Percentiles rank a stretch among this genome's conserved stretches.
Conservation (phyloP, 768 basidiomycete genomes). For the Serendipita sp. region DNA sequence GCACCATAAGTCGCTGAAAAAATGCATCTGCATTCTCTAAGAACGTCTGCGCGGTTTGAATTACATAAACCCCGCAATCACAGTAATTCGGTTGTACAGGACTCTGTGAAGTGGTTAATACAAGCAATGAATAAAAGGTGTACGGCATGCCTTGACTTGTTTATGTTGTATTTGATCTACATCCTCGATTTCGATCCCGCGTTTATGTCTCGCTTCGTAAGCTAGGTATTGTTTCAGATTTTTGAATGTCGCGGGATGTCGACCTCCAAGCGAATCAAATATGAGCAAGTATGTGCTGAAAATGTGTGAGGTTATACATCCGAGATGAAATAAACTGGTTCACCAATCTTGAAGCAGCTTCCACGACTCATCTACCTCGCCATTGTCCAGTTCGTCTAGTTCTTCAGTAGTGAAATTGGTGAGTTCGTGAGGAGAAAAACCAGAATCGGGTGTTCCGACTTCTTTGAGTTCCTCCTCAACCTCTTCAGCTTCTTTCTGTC, state of each 20-base stretch:
- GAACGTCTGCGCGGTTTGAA: slow-evolving; percentile 74
- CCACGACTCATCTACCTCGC: not conserved
- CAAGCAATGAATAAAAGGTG: not conserved
- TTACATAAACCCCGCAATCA: slow-evolving; percentile 84
- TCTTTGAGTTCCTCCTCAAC: not conserved
- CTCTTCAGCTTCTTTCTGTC: not conserved
- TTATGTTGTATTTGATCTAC: slow-evolving; percentile 30
- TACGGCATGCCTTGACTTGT: slow-evolving; percentile 33
- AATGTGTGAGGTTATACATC: not conserved
- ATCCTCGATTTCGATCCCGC: slow-evolving; percentile 19
- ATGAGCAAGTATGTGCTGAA: slow-evolving; percentile 67
- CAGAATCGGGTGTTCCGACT: not conserved
- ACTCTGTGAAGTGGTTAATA: slow-evolving; percentile 34
- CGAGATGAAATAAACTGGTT: not conserved
- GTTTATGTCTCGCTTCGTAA: slow-evolving; percentile 66
- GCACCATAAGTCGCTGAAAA: slow-evolving; percentile 30
- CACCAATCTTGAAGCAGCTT: not conserved
- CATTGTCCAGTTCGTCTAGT: not conserved
- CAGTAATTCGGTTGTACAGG: slow-evolving; percentile 78
- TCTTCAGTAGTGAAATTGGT: not conserved
- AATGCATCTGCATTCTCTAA: slow-evolving; percentile 44
- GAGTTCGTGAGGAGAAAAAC: not conserved
- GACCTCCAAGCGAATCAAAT: slow-evolving; percentile 71
- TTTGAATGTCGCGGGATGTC: slow-evolving; percentile 50
- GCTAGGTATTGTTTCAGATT: slow-evolving; percentile 51